phyloP scores from a whole-genome alignment of 805 yeast genomes.

The Limtongia smithiae region DNA sequence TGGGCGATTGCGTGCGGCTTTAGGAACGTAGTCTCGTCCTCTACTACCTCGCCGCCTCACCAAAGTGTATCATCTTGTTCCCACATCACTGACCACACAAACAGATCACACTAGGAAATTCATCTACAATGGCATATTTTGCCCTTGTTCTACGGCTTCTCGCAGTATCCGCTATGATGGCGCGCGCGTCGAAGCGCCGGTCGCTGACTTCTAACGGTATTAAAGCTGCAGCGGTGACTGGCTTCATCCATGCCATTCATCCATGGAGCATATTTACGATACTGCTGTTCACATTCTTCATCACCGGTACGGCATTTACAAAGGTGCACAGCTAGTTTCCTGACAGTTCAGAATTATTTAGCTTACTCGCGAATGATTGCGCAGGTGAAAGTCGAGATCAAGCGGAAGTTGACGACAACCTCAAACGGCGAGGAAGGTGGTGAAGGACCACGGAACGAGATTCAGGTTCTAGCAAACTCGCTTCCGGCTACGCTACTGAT shows the following conservation, averaged over 20 bases:
- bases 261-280: constrained; percentile 38
- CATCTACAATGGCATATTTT: no score
- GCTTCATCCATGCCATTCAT: constrained; percentile 42
- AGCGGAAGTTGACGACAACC: constrained; percentile 36
- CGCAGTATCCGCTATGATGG: no score
- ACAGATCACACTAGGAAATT: no score
- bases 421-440: constrained; percentile 28
- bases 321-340: constrained; percentile 29
- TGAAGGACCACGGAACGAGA: constrained; percentile 40
- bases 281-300: constrained; percentile 40
- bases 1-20: no score
- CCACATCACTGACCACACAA: no score
- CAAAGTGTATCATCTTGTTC: no score
- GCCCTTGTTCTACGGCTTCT: no score
- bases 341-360: neutral
- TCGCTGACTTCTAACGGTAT: constrained; percentile 42
- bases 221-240: constrained; percentile 40
- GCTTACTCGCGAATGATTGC: neutral
- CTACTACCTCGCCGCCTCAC: no score
- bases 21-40: no score
- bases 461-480: constrained; percentile 46
- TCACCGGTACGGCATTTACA: constrained; percentile 42
- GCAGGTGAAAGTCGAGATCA: constrained; percentile 39
- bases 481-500: constrained; percentile 40
- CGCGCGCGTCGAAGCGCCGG: constrained; percentile 29